Evolutionary conservation across 1,284 basidiomycete genomes (phyloP).

Genomic region (Phenoliferia sp.): DNA sequence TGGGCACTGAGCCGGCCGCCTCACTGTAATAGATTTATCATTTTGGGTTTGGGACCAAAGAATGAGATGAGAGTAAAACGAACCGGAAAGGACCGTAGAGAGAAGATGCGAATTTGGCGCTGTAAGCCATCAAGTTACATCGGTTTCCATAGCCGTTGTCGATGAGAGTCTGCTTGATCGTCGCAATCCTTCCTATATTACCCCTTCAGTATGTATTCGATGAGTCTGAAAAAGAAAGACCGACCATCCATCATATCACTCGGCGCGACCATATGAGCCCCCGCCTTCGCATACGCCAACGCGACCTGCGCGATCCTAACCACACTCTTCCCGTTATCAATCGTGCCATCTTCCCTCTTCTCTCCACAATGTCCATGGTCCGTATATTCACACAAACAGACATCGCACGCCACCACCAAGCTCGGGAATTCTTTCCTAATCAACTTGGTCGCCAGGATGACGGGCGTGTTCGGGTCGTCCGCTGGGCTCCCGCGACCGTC

Average conservation of each 20-base stretch:
- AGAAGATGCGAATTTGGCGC: constrained; percentile 97
- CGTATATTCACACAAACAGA: constrained; percentile 99
- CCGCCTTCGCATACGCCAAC: constrained; percentile 84
- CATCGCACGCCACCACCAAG: constrained; percentile 86
- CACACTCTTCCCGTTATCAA: constrained; percentile 67
- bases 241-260: constrained; percentile 99
- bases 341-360: constrained; percentile 35
- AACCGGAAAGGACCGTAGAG: constrained; percentile 96
- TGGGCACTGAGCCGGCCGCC: constrained; percentile 88
- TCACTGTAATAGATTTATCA: constrained; percentile 55
- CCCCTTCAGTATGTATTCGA: neutral
- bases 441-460: constrained; percentile 81
- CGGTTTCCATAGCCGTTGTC: constrained; percentile 76
- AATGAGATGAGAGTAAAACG: constrained; percentile 29
- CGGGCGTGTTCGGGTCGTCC: constrained; percentile 84
- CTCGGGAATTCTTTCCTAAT: constrained; percentile 72
- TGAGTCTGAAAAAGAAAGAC: neutral
- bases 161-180: constrained; percentile 82
- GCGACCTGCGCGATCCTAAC: constrained; percentile 87
- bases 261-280: constrained; percentile 95
- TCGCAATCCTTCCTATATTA: constrained; percentile 52
- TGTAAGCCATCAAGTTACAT: constrained; percentile 92
- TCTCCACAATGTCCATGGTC: constrained; percentile 92
- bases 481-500: constrained; percentile 79
- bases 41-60: neutral